These are phyloP conservation scores for Nadsonia fulvescens DNA, from an alignment of 805 yeast species.

Conservation along the genomic window DNA sequence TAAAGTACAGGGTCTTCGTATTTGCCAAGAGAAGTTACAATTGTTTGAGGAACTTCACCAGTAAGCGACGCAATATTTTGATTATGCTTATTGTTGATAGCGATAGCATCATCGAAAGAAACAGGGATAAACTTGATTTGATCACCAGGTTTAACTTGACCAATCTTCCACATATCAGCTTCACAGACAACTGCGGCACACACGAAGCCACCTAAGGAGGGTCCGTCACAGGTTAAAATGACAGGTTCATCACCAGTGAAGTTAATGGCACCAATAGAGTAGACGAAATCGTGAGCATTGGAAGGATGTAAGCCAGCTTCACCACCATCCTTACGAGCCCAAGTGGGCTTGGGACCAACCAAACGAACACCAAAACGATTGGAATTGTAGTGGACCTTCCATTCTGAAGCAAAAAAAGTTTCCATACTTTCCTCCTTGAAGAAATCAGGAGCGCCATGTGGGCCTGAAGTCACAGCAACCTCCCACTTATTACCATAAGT, in stretches of 20 bases:
- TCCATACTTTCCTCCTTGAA: constrained; percentile 58
- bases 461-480: constrained; percentile 91
- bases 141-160: constrained; percentile 95
- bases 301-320: constrained; percentile 97
- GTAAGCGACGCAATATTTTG: constrained; percentile 13
- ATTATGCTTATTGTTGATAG: constrained; percentile 46
- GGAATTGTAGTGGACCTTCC: constrained; percentile 96
- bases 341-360: constrained; percentile 86
- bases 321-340: constrained; percentile 96
- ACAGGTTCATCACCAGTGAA: constrained; percentile 99
- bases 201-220: constrained; percentile 92
- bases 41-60: constrained; percentile 33
- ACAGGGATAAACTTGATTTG: constrained; percentile 64
- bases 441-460: constrained; percentile 95
- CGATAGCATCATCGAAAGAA: constrained; percentile 46
- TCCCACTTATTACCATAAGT: constrained; percentile 38
- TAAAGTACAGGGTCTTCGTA: constrained; percentile 61
- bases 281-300: constrained; percentile 95
- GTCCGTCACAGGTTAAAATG: constrained; percentile 91
- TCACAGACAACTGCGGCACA: constrained; percentile 92
- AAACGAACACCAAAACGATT: constrained; percentile 92
- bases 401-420: constrained; percentile 55
- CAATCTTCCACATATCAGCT: constrained; percentile 96
- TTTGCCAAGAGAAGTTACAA: constrained; percentile 42
- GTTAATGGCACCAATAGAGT: constrained; percentile 89